Evolutionary conservation across 805 yeast species (phyloP).

Genomic region (Priceomyces castillae): DNA sequence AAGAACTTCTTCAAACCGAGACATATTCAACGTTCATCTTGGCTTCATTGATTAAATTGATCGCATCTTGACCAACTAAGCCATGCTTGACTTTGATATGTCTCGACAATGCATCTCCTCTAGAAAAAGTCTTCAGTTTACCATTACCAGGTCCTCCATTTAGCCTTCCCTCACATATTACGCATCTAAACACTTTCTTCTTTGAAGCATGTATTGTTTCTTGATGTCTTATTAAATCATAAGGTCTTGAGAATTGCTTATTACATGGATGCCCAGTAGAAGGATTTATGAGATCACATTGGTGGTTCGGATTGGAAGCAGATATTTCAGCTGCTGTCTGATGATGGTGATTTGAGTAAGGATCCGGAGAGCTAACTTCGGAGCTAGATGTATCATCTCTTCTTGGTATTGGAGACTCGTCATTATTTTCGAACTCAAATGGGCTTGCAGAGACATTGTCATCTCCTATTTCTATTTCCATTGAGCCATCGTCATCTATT

Average conservation of each 20-base stretch:
- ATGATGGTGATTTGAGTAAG: conserved; percentile 8
- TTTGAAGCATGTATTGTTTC: conserved; percentile 48
- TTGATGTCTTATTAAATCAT: conserved; percentile 46
- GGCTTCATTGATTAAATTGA: conserved; percentile 68
- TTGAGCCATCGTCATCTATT: conserved; percentile 11
- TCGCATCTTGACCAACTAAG: conserved; percentile 61
- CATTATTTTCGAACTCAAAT: conserved; percentile 1
- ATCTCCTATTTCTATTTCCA: conserved; percentile 11
- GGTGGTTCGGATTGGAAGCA: conserved; percentile 43
- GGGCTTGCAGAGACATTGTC: conserved; percentile 10
- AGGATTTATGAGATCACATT: conserved; percentile 60
- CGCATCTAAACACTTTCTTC: conserved; percentile 46
- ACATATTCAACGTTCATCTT: conserved; percentile 72
- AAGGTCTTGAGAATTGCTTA: conserved; percentile 77
- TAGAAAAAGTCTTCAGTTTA: conserved; percentile 43
- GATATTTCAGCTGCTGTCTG: conserved; percentile 31
- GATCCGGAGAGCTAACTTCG: conserved; percentile 1
- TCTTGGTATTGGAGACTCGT: conserved; percentile 2
- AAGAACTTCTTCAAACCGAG: conserved; percentile 12
- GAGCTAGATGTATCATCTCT: not conserved
- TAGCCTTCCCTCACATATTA: conserved; percentile 44
- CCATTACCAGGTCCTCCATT: conserved; percentile 53
- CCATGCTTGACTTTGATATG: conserved; percentile 81
- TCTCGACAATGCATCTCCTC: conserved; percentile 47
- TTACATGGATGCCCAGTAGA: conserved; percentile 62